Evolutionary conservation across 2,329 filamentous ascomycete genomes (phyloP).

Genomic region (Ophiosphaerella korrae): DNA sequence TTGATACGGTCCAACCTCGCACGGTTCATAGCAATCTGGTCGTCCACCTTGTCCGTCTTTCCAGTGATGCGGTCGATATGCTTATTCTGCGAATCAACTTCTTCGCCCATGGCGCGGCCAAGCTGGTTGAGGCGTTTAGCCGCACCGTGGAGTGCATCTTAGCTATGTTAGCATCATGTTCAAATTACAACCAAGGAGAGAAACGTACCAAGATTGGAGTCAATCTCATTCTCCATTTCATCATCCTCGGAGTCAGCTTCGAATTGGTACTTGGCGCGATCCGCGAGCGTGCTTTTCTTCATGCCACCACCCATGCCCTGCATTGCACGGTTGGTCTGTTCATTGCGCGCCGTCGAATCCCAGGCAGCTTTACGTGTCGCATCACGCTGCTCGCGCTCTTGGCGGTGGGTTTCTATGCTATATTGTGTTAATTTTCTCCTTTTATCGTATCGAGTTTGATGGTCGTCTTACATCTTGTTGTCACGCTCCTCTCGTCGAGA

Average conservation of each 20-base stretch:
- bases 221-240: constrained; percentile 65
- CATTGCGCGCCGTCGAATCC: constrained; percentile 35
- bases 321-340: constrained; percentile 24
- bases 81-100: constrained; percentile 78
- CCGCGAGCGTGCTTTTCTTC: constrained; percentile 34
- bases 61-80: constrained; percentile 76
- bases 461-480: constrained; percentile 62
- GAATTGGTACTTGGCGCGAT: constrained; percentile 44
- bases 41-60: constrained; percentile 82
- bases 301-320: constrained; percentile 13
- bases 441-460: constrained; percentile 56
- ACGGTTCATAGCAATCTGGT: constrained; percentile 79
- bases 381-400: constrained; percentile 62
- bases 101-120: constrained; percentile 73
- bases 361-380: constrained; percentile 60
- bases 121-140: constrained; percentile 74
- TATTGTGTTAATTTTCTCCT: constrained; percentile 45
- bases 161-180: constrained; percentile 2
- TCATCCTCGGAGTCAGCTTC: constrained; percentile 54
- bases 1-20: constrained; percentile 70
- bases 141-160: constrained; percentile 62
- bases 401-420: constrained; percentile 67
- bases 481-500: constrained; percentile 57
- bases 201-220: constrained; percentile 51
- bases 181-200: constrained; percentile 5